Percentiles rank a stretch among this genome's conserved stretches.
phyloP scores from a whole-genome alignment of 2,329 filamentous ascomycete genomes.

The Rutstroemia sp. region DNA sequence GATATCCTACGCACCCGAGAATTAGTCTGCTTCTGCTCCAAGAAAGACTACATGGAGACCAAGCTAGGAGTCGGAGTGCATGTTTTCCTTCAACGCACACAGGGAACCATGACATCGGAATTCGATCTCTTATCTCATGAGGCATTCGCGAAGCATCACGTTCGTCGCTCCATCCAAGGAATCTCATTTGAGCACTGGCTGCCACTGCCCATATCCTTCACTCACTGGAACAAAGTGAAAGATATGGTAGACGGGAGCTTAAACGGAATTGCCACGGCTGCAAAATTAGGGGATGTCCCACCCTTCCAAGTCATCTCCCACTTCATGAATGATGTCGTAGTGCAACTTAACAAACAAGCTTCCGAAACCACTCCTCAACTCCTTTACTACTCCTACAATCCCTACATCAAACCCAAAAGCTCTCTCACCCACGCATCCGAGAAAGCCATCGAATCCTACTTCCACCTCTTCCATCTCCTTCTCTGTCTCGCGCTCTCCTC shows the following conservation, averaged over 20 bases:
- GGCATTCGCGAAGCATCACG: constrained; percentile 31
- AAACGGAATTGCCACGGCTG: constrained; percentile 19
- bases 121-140: constrained; percentile 41
- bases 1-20: constrained; percentile 32
- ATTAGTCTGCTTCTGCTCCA: constrained; percentile 40
- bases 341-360: constrained; percentile 36
- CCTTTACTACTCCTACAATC: neutral
- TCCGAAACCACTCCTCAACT: constrained; percentile 13
- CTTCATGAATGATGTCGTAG: constrained; percentile 45
- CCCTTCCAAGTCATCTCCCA: constrained; percentile 34
- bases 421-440: constrained; percentile 41
- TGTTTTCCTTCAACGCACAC: neutral
- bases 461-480: constrained; percentile 44
- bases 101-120: constrained; percentile 31
- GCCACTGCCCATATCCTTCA: constrained; percentile 32
- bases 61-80: constrained; percentile 38
- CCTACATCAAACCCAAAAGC: constrained; percentile 25
- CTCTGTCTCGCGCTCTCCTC: constrained; percentile 38
- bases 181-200: constrained; percentile 37
- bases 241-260: neutral
- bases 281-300: constrained; percentile 20
- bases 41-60: constrained; percentile 32
- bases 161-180: constrained; percentile 37
- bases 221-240: neutral
- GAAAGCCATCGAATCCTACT: constrained; percentile 46